These are phyloP conservation scores for Gossypium bickii DNA, from an alignment of 345 rosid species.

Conservation along the genomic window DNA sequence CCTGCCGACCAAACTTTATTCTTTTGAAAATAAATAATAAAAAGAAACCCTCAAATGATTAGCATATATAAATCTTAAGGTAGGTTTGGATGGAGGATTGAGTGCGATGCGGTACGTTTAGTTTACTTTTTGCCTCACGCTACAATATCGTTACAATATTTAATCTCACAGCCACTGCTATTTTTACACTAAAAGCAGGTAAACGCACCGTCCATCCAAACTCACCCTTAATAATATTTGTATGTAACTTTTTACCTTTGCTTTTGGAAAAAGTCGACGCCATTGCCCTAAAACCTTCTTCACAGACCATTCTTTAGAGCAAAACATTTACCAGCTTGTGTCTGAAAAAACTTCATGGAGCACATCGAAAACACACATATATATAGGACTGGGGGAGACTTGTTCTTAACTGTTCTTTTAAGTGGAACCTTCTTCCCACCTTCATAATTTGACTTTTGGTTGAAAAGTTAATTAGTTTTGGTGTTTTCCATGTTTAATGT, in stretches of 20 bases:
- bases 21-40: neutral
- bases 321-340: neutral
- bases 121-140: no score
- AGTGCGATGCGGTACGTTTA: no score
- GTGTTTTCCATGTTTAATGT: no score
- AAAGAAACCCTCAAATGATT: neutral
- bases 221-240: no score
- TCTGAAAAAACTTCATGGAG: neutral
- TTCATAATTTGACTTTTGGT: neutral
- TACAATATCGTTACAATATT: no score
- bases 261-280: neutral
- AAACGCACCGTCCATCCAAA: no score
- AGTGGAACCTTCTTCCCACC: neutral
- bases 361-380: neutral
- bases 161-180: no score
- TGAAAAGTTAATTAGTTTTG: neutral
- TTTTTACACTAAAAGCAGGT: no score
- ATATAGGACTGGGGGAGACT: neutral
- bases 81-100: accelerated
- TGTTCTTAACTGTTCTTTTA: neutral
- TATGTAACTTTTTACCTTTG: neutral
- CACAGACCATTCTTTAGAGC: neutral
- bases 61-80: neutral
- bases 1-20: neutral
- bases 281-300: neutral